phyloP scores from a whole-genome alignment of 495 filamentous ascomycete species.

The Aspergillus affinis region DNA sequence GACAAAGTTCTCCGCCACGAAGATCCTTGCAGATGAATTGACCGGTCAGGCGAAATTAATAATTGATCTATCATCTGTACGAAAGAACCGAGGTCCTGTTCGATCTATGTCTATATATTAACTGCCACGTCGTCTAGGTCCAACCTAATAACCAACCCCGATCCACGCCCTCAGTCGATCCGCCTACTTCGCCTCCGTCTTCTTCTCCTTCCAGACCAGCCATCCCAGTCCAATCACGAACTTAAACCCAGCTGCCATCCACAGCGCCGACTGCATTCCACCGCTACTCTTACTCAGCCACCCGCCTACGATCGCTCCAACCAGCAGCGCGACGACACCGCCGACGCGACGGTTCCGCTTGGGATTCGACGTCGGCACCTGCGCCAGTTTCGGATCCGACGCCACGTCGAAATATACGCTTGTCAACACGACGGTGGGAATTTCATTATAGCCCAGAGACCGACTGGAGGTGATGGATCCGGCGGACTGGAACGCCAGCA shows the following conservation, averaged over 20 bases:
- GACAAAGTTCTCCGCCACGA: not conserved
- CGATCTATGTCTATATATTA: not conserved
- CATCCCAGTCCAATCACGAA: slow-evolving; percentile 30
- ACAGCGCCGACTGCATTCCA: slow-evolving; percentile 56
- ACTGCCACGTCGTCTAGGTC: not conserved
- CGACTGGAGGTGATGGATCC: slow-evolving; percentile 68
- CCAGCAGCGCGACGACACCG: slow-evolving; percentile 55
- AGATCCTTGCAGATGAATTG: not conserved
- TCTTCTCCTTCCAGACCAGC: slow-evolving; percentile 15
- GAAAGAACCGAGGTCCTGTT: not conserved
- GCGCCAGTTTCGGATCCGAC: slow-evolving; percentile 55
- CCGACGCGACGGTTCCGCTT: slow-evolving; percentile 64
- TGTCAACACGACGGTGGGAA: slow-evolving; percentile 73
- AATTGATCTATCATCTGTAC: not conserved
- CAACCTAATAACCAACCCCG: not conserved
- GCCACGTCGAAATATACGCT: slow-evolving; percentile 68
- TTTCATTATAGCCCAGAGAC: slow-evolving; percentile 62
- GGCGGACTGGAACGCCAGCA: slow-evolving; percentile 70
- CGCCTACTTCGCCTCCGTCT: slow-evolving; percentile 5
- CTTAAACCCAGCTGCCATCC: slow-evolving; percentile 61
- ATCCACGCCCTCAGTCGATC: not conserved
- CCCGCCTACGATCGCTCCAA: slow-evolving; percentile 63
- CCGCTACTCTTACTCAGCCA: slow-evolving; percentile 58
- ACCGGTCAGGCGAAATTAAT: not conserved
- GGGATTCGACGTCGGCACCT: slow-evolving; percentile 48